Percentiles rank a stretch among this genome's conserved stretches.
Evolutionary conservation across 768 basidiomycete genomes (phyloP).

Genomic region (Hebeloma cylindrosporum): DNA sequence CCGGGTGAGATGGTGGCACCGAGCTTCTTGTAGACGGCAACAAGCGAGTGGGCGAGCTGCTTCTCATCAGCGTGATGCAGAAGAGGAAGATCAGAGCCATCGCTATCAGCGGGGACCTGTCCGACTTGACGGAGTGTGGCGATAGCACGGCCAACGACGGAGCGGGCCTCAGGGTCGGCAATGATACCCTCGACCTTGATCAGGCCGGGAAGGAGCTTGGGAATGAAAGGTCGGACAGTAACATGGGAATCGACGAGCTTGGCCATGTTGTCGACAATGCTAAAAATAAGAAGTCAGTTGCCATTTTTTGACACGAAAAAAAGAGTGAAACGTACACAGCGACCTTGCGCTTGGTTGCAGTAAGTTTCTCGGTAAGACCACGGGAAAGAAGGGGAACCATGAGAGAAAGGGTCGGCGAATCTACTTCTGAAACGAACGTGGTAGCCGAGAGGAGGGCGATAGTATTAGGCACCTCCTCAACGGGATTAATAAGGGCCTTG

Average conservation of each 20-base stretch:
- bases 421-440: constrained; percentile 99
- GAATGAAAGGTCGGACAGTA: constrained; percentile 96
- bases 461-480: constrained; percentile 97
- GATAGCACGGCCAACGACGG: constrained; percentile 89
- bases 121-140: constrained; percentile 94
- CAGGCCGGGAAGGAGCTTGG: constrained; percentile 91
- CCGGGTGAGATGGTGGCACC: constrained; percentile 58
- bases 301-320: constrained; percentile 17
- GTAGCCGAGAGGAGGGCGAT: constrained; percentile 95
- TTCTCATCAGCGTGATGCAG: constrained; percentile 73
- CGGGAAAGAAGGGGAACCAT: constrained; percentile 96
- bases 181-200: constrained; percentile 95
- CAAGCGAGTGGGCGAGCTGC: constrained; percentile 63
- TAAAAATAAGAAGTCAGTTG: constrained; percentile 33
- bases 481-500: constrained; percentile 97
- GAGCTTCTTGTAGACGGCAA: constrained; percentile 84
- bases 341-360: constrained; percentile 96
- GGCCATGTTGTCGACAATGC: constrained; percentile 97
- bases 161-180: constrained; percentile 97
- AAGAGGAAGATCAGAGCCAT: constrained; percentile 91
- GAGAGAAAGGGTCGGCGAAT: constrained; percentile 93
- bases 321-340: constrained; percentile 70
- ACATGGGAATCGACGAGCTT: constrained; percentile 94
- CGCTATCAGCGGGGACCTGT: constrained; percentile 77
- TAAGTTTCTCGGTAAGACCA: constrained; percentile 93